Percentiles rank a stretch among this genome's conserved stretches.
Evolutionary conservation across 441 rosid genomes (phyloP).

Genomic region (Adansonia rubrostipa): DNA sequence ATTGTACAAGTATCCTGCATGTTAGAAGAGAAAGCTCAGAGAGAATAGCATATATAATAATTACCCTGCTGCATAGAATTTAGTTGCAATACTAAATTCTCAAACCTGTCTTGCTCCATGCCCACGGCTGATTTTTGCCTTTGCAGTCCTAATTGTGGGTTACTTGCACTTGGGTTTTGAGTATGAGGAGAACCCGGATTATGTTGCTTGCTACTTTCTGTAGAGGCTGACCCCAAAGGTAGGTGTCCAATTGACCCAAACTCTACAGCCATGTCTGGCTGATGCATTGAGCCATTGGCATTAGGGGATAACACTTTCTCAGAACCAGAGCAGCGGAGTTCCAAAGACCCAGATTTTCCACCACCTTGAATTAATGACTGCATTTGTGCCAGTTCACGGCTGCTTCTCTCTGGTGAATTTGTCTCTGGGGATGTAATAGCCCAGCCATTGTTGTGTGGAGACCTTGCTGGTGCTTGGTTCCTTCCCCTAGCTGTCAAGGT

Average conservation of each 20-base stretch:
- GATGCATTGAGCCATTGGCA: constrained; percentile 51
- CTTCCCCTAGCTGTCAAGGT: constrained; percentile 50
- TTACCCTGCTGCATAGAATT: no score
- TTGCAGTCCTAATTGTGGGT: constrained; percentile 35
- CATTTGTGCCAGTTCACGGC: constrained; percentile 39
- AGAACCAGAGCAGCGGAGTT: constrained; percentile 42
- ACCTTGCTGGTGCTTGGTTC: constrained; percentile 52
- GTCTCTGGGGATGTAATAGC: constrained; percentile 41
- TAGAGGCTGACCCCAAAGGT: constrained; percentile 29
- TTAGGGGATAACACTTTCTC: constrained; percentile 37
- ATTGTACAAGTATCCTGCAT: constrained; percentile 50
- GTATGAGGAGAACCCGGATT: constrained; percentile 30
- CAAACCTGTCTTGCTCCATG: constrained; percentile 60
- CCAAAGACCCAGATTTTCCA: constrained; percentile 49
- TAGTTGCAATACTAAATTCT: background rate
- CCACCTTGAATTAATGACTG: constrained; percentile 40
- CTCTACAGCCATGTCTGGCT: constrained; percentile 46
- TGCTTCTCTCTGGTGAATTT: constrained; percentile 50
- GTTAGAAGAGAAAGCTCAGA: constrained; percentile 27
- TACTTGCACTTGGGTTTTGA: constrained; percentile 35
- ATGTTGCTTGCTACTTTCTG: constrained; percentile 38
- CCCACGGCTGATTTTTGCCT: constrained; percentile 40
- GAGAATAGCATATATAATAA: background rate
- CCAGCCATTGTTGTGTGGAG: constrained; percentile 63
- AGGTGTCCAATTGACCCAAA: constrained; percentile 44